A percentile compares a stretch with the other conserved stretches of the same genome.
These are phyloP conservation scores for Artemisia argyi DNA, from an alignment of 129 eudicot genomes.

Conservation along the genomic window DNA sequence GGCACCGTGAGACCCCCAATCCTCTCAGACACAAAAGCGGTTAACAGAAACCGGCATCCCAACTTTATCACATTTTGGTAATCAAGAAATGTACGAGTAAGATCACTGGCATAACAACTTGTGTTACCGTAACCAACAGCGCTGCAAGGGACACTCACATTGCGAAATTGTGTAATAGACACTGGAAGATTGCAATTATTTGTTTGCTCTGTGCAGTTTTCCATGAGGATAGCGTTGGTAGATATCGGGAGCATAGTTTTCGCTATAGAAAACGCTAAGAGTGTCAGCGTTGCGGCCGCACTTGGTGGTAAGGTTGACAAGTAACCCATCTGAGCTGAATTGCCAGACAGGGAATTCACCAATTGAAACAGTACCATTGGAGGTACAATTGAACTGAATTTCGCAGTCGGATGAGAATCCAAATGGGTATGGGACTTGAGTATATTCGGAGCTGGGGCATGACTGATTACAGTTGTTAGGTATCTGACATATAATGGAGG, in stretches of 20 bases:
- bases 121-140: background rate
- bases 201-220: background rate
- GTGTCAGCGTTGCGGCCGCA: background rate
- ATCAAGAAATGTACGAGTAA: background rate
- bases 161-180: background rate
- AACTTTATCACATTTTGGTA: constrained; percentile 12
- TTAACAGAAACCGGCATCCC: constrained; percentile 44
- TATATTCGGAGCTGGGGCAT: constrained; percentile 31
- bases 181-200: background rate
- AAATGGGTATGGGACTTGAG: constrained; percentile 35
- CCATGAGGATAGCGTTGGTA: background rate
- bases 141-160: background rate
- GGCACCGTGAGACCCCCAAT: constrained; percentile 38
- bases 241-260: background rate
- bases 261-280: background rate
- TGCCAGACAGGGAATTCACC: constrained; percentile 33
- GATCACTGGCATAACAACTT: background rate
- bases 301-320: background rate
- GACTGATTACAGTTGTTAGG: constrained; percentile 24
- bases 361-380: constrained; percentile 31
- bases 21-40: constrained; percentile 45
- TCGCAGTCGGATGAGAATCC: constrained; percentile 61
- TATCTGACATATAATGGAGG: constrained; percentile 3
- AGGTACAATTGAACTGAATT: constrained; percentile 50
- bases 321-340: constrained; percentile 19